Evolutionary conservation across 495 filamentous ascomycete genomes (phyloP).

Genomic region (Evernia prunastri): DNA sequence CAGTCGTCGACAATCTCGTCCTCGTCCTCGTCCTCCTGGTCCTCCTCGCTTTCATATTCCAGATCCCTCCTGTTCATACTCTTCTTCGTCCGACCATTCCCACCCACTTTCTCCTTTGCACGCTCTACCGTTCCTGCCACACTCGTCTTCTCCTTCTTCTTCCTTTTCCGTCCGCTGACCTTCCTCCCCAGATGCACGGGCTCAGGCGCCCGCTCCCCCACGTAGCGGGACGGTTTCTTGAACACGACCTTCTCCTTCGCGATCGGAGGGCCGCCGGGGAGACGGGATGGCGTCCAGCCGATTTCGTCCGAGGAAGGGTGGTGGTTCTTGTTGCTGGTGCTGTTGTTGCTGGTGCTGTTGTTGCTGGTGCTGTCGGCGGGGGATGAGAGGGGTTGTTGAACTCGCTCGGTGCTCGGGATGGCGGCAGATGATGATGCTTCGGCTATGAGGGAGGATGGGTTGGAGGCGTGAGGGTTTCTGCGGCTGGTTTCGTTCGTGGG

Average conservation of each 20-base stretch:
- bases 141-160: background rate
- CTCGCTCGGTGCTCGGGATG: constrained; percentile 4
- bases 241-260: constrained; percentile 9
- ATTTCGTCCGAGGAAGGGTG: constrained; percentile 14
- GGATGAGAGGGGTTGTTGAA: constrained; percentile 1
- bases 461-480: background rate
- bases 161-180: background rate
- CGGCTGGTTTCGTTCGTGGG: background rate
- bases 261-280: background rate
- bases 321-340: no score
- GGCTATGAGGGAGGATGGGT: background rate
- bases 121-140: constrained; percentile 2
- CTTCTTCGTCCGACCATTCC: constrained; percentile 7
- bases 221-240: constrained; percentile 12
- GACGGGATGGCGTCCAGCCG: background rate
- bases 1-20: constrained; percentile 13
- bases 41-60: background rate
- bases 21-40: background rate
- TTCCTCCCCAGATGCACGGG: constrained; percentile 10
- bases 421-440: background rate
- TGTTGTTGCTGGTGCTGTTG: no score
- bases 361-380: no score
- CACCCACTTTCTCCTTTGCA: background rate
- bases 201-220: background rate
- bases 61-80: background rate